Percentiles rank a stretch among this genome's conserved stretches.
These are phyloP conservation scores for Phytophthora ohioensis DNA, from an alignment of 352 stramenopile species.

Conservation along the genomic window DNA sequence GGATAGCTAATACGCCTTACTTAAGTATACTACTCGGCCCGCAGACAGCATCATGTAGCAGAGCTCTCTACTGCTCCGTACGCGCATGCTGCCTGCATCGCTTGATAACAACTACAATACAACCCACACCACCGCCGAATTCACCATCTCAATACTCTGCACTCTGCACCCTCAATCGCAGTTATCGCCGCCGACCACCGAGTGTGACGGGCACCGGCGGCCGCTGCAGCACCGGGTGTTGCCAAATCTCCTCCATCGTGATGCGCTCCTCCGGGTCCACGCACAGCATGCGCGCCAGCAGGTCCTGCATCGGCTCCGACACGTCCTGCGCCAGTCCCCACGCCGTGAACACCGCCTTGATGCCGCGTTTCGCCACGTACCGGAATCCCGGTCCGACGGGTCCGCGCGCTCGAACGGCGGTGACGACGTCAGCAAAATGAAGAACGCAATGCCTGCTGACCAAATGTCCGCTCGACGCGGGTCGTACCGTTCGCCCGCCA, in stretches of 20 bases:
- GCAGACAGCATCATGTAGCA: not conserved
- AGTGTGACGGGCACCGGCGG: slow-evolving; percentile 3
- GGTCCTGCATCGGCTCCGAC: slow-evolving; percentile 63
- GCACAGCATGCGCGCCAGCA: slow-evolving; percentile 81
- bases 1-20: slow-evolving; percentile 7
- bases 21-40: slow-evolving; percentile 9
- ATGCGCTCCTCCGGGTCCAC: slow-evolving; percentile 69
- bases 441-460: slow-evolving; percentile 94
- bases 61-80: not conserved
- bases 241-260: slow-evolving; percentile 65
- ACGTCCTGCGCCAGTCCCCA: slow-evolving; percentile 63
- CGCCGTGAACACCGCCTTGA: slow-evolving; percentile 75
- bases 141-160: not conserved
- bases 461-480: slow-evolving; percentile 94
- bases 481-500: slow-evolving; percentile 88
- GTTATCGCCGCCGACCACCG: not conserved
- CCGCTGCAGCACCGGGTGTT: slow-evolving; percentile 62
- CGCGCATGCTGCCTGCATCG: not conserved
- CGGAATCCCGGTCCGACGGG: slow-evolving; percentile 88
- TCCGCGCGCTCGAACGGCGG: slow-evolving; percentile 92
- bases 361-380: slow-evolving; percentile 80
- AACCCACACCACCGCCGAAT: not conserved
- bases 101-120: slow-evolving; percentile 20
- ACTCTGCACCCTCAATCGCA: not conserved
- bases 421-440: slow-evolving; percentile 94